Conservation (phyloP, 2,329 filamentous ascomycete genomes). For the Fusarium coffeatum region DNA sequence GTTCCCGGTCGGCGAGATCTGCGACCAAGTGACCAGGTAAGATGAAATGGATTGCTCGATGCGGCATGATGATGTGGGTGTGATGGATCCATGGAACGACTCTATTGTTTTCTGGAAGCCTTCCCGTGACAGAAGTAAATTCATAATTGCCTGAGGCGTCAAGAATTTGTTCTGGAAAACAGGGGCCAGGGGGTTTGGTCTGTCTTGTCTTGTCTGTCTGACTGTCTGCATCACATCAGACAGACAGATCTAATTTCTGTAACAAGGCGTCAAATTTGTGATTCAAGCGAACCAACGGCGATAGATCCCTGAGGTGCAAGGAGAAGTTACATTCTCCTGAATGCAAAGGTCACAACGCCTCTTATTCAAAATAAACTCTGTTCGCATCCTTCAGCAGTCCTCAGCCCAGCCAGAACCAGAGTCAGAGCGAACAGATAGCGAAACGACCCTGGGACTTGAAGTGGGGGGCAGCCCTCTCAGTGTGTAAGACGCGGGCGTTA, state of each 20-base stretch:
- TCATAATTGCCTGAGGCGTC: constrained; percentile 28
- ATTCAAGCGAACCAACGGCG: constrained; percentile 10
- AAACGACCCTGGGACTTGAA: constrained; percentile 24
- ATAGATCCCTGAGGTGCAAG: constrained; percentile 1
- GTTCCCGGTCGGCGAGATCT: constrained; percentile 38
- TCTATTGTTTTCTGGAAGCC: constrained; percentile 39
- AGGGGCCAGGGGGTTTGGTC: constrained; percentile 13
- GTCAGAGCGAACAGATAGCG: constrained; percentile 1
- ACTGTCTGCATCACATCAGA: constrained; percentile 27
- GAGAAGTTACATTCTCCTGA: constrained; percentile 10
- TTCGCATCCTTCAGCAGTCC: constrained; percentile 22
- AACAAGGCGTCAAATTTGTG: constrained; percentile 12
- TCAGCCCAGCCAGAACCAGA: neutral
- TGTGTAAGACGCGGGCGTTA: constrained; percentile 39
- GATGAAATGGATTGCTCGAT: constrained; percentile 24
- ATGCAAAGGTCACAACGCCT: constrained; percentile 12
- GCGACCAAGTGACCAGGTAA: constrained; percentile 32
- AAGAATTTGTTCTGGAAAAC: constrained; percentile 37
- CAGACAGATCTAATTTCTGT: constrained; percentile 12
- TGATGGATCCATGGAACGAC: constrained; percentile 37
- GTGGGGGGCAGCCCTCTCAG: constrained; percentile 41
- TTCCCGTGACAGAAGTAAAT: constrained; percentile 36
- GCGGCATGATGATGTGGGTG: constrained; percentile 34
- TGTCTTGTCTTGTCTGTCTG: constrained; percentile 8
- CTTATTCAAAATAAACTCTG: constrained; percentile 29